A percentile compares a stretch with the other conserved stretches of the same genome.
phyloP scores from a whole-genome alignment of 2,329 filamentous ascomycete species.

The Rhynchosporium agropyri region DNA sequence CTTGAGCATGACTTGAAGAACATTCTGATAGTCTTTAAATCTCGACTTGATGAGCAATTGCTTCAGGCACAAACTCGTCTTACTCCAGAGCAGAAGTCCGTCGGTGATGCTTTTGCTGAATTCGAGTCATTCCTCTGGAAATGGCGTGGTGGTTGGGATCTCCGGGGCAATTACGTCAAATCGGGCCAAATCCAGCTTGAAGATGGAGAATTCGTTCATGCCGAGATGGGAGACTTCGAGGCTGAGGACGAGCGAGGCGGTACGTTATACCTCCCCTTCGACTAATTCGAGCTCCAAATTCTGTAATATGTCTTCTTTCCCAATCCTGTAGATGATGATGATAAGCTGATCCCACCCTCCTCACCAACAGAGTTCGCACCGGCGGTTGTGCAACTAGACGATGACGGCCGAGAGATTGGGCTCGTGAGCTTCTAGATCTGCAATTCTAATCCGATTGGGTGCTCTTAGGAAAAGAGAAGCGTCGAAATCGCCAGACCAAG shows the following conservation, averaged over 20 bases:
- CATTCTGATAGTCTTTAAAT: constrained; percentile 57
- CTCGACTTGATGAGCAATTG: constrained; percentile 53
- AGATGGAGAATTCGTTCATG: constrained; percentile 51
- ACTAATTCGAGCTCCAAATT: constrained; percentile 1
- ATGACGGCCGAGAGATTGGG: constrained; percentile 40
- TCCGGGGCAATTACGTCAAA: constrained; percentile 53
- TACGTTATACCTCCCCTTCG: neutral
- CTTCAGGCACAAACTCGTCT: constrained; percentile 43
- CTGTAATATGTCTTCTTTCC: constrained; percentile 3
- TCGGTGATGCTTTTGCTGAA: constrained; percentile 52
- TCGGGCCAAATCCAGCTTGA: constrained; percentile 54
- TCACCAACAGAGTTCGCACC: constrained; percentile 39
- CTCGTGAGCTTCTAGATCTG: constrained; percentile 38
- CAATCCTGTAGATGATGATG: constrained; percentile 5
- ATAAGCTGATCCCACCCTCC: constrained; percentile 3
- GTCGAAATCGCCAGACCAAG: constrained; percentile 21
- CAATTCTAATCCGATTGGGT: constrained; percentile 29
- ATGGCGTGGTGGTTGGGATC: constrained; percentile 55
- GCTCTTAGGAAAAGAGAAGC: constrained; percentile 28
- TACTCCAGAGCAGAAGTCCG: constrained; percentile 48
- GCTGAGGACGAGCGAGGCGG: constrained; percentile 51
- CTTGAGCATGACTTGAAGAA: constrained; percentile 46
- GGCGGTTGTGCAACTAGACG: constrained; percentile 41
- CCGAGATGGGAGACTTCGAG: constrained; percentile 54
- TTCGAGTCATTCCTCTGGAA: constrained; percentile 53